phyloP scores from a whole-genome alignment of 148 eudicot genomes.

The Spergularia bocconei region DNA sequence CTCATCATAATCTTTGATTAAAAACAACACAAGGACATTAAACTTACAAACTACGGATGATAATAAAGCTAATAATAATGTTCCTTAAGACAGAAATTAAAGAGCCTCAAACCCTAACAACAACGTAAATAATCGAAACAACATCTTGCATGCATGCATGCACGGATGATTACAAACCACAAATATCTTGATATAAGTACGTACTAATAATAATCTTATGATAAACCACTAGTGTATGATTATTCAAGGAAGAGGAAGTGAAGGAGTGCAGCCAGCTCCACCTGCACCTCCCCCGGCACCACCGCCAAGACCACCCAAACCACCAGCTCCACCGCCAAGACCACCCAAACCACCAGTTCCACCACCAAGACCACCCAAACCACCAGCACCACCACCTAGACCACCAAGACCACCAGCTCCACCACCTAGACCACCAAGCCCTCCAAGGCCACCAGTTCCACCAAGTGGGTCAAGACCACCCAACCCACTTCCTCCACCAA shows the following conservation, averaged over 20 bases:
- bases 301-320: background rate
- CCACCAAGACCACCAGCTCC: conserved; percentile 10
- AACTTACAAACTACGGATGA: too few relatives aligned
- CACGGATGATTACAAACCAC: background rate
- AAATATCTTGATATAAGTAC: background rate
- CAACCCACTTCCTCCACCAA: conserved; percentile 1
- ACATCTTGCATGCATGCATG: conserved; percentile 2
- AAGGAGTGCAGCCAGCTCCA: conserved; percentile 1
- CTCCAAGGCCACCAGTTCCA: background rate
- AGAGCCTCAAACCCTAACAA: background rate
- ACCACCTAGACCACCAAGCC: background rate
- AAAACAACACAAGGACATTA: too few relatives aligned
- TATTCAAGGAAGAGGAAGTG: conserved; percentile 13
- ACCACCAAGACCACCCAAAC: background rate
- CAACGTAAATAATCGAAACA: background rate
- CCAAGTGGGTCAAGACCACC: conserved; percentile 7
- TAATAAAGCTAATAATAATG: background rate
- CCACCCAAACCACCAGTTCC: conserved; percentile 12
- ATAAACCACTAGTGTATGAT: too few relatives aligned
- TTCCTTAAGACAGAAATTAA: too few relatives aligned
- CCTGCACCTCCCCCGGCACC: background rate
- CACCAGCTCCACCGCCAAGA: background rate
- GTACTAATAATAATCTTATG: background rate
- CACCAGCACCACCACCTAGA: background rate
- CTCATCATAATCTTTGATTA: too few relatives aligned